Evolutionary conservation across 305 asterid genomes (phyloP).

Genomic region (Solanum hybrid): DNA sequence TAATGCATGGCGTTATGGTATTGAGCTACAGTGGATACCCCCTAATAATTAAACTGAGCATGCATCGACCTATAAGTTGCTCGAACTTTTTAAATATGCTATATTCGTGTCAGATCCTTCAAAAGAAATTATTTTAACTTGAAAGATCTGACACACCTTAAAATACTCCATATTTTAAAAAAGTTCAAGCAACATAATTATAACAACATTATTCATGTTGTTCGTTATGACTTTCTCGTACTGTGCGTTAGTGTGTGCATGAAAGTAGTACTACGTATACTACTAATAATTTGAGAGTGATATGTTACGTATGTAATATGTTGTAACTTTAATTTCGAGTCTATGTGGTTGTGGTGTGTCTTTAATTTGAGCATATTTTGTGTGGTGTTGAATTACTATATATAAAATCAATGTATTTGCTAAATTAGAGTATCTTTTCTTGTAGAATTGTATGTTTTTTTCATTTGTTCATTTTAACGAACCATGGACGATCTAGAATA

Average conservation of each 20-base stretch:
- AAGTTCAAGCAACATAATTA: neutral
- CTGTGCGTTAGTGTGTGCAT: neutral
- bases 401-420: neutral
- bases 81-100: neutral
- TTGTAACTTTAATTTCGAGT: neutral
- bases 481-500: neutral
- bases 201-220: neutral
- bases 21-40: conserved; percentile 39
- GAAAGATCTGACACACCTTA: neutral
- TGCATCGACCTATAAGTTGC: neutral
- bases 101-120: neutral
- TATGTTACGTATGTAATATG: neutral
- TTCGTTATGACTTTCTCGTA: neutral
- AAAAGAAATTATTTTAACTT: too few relatives aligned
- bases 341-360: neutral
- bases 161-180: neutral
- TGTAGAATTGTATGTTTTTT: neutral
- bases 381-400: neutral
- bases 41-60: neutral
- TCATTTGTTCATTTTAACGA: neutral
- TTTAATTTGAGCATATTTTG: neutral
- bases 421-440: neutral
- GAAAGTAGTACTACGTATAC: neutral
- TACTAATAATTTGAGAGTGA: neutral
- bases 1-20: conserved; percentile 29